Conservation (phyloP, 2,329 filamentous ascomycete species). For the Cryphonectria naterciae region DNA sequence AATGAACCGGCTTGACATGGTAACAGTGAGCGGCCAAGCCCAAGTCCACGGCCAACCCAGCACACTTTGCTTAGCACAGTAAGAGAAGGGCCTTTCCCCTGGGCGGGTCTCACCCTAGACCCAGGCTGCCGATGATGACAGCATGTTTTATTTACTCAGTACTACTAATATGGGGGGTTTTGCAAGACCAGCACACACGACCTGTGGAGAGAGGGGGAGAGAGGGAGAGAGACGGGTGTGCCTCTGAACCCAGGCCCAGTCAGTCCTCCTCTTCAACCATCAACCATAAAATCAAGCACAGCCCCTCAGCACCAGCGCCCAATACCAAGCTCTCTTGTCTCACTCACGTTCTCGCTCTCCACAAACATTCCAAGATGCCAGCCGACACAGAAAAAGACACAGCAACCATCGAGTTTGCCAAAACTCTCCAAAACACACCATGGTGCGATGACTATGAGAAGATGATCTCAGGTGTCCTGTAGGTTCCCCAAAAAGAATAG, state of each 20-base stretch:
- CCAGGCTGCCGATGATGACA: neutral
- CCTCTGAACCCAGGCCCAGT: neutral
- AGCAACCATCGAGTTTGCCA: constrained; percentile 49
- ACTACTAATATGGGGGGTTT: no score
- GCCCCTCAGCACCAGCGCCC: neutral
- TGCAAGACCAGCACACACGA: no score
- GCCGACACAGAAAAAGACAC: constrained; percentile 46
- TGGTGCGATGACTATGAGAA: constrained; percentile 66
- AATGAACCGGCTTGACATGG: neutral
- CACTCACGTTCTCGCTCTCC: neutral
- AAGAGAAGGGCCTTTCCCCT: neutral
- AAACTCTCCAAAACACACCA: constrained; percentile 53
- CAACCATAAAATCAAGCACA: neutral
- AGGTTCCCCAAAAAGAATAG: constrained; percentile 30
- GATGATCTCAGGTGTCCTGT: constrained; percentile 68
- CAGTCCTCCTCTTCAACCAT: neutral
- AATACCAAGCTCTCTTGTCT: neutral
- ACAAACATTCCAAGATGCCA: constrained; percentile 35
- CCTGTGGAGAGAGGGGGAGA: no score
- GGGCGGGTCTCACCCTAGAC: neutral
- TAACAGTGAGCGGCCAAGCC: neutral
- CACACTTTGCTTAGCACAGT: neutral
- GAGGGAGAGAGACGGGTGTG: neutral
- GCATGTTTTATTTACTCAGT: neutral
- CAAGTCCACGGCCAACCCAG: neutral